Evolutionary conservation across 2,329 filamentous ascomycete species (phyloP).

Genomic region (Calycina marina): DNA sequence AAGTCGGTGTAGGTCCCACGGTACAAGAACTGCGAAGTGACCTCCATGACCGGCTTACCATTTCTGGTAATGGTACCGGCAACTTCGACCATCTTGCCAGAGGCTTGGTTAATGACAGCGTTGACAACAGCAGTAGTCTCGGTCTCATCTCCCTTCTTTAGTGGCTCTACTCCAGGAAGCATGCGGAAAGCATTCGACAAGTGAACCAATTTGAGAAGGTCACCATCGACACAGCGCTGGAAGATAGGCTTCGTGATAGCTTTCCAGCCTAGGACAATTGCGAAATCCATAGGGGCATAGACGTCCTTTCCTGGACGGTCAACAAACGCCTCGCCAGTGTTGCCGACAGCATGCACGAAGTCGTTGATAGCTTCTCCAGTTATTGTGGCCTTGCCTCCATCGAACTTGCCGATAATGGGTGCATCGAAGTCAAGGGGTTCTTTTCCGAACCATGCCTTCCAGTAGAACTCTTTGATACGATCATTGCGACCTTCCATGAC

Average conservation of each 20-base stretch:
- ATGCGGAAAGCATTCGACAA: slow-evolving; percentile 97
- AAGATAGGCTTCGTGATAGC: slow-evolving; percentile 99
- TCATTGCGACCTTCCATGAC: slow-evolving; percentile 95
- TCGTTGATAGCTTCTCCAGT: slow-evolving; percentile 91
- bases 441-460: slow-evolving; percentile 90
- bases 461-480: slow-evolving; percentile 99
- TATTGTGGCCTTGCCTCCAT: slow-evolving; percentile 75
- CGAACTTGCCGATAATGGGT: slow-evolving; percentile 73
- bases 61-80: slow-evolving; percentile 87
- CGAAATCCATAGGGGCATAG: slow-evolving; percentile 96
- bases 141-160: slow-evolving; percentile 90
- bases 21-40: slow-evolving; percentile 96
- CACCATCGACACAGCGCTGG: slow-evolving; percentile 88
- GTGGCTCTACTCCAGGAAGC: slow-evolving; percentile 84
- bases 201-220: slow-evolving; percentile 90
- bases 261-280: slow-evolving; percentile 97
- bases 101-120: slow-evolving; percentile 93
- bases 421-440: slow-evolving; percentile 74
- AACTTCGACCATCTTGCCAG: slow-evolving; percentile 99
- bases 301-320: slow-evolving; percentile 89
- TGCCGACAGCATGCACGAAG: slow-evolving; percentile 97
- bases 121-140: slow-evolving; percentile 93
- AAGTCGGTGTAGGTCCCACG: slow-evolving; percentile 84
- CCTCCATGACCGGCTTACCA: slow-evolving; percentile 84
- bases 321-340: slow-evolving; percentile 93